phyloP scores from a whole-genome alignment of 2,329 filamentous ascomycete genomes.

The Phoma sp. region DNA sequence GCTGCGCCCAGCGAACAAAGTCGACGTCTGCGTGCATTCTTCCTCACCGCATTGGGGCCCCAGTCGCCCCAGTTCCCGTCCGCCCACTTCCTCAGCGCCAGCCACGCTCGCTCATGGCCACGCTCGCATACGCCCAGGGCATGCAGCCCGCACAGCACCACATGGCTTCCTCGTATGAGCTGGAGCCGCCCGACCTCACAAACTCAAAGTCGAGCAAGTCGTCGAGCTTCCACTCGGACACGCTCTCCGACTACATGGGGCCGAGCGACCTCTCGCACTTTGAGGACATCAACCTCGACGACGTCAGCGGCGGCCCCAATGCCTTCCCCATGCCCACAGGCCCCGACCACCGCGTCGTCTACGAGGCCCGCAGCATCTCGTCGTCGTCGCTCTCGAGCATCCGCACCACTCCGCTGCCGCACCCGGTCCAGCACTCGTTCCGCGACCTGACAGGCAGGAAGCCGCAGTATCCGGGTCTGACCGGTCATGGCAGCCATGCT shows the following conservation, averaged over 20 bases:
- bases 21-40: conserved; percentile 3
- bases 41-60: conserved; percentile 35
- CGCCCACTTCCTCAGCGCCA: conserved; percentile 21
- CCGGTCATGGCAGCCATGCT: conserved; percentile 48
- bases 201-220: conserved; percentile 89
- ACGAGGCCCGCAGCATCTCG: conserved; percentile 34
- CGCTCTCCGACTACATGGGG: conserved; percentile 67
- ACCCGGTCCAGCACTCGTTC: conserved; percentile 10
- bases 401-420: conserved; percentile 14
- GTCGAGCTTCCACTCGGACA: conserved; percentile 83
- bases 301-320: conserved; percentile 52
- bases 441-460: conserved; percentile 49
- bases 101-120: conserved; percentile 48
- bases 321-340: conserved; percentile 53
- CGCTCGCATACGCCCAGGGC: conserved; percentile 39
- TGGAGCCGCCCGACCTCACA: conserved; percentile 73
- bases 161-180: conserved; percentile 19
- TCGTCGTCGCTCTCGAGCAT: conserved; percentile 23
- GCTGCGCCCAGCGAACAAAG: conserved; percentile 24
- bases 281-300: conserved; percentile 89
- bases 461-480: conserved; percentile 49
- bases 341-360: conserved; percentile 40
- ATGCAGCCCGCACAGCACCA: conserved; percentile 22
- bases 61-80: conserved; percentile 26
- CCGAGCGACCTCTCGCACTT: conserved; percentile 80